Conservation (phyloP, 1,284 basidiomycete species). For the Pyrrhoderma noxium region DNA sequence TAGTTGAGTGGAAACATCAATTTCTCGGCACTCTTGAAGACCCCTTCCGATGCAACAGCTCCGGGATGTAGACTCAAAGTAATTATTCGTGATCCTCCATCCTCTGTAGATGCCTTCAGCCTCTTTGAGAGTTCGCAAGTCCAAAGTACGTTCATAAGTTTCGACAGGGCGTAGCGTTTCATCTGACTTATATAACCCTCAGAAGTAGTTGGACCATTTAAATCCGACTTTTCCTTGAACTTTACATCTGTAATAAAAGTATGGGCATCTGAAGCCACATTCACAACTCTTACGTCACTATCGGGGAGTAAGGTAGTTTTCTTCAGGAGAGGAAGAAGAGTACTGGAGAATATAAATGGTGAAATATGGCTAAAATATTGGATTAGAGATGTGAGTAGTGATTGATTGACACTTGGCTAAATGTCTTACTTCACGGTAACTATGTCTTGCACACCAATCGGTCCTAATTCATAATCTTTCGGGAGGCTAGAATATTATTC, state of each 20-base stretch:
- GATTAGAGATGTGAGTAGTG: conserved; percentile 17
- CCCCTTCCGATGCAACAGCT: conserved; percentile 9
- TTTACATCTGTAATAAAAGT: conserved; percentile 2
- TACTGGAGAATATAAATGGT: conserved; percentile 27
- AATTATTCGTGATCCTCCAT: conserved; percentile 14
- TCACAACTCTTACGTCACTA: conserved; percentile 30
- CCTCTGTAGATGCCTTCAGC: conserved; percentile 2
- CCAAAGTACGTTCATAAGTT: conserved; percentile 21
- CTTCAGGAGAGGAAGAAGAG: conserved; percentile 26
- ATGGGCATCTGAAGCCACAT: conserved; percentile 19
- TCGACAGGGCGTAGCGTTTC: conserved; percentile 18
- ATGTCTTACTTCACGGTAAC: conserved; percentile 24
- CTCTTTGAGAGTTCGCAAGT: conserved; percentile 19
- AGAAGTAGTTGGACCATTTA: conserved; percentile 6
- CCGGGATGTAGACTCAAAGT: conserved; percentile 21
- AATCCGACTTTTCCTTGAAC: conserved; percentile 13
- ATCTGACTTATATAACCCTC: background rate
- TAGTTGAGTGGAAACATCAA: conserved; percentile 21
- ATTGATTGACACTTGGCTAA: conserved; percentile 3
- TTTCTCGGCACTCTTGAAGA: background rate
- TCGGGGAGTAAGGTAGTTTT: conserved; percentile 22
- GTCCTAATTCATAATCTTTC: conserved; percentile 9
- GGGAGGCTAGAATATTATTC: background rate
- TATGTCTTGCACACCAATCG: conserved; percentile 22
- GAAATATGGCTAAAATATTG: conserved; percentile 29